These are phyloP conservation scores for Chionographis japonica DNA, from an alignment of 106 monocot species.

Conservation along the genomic window DNA sequence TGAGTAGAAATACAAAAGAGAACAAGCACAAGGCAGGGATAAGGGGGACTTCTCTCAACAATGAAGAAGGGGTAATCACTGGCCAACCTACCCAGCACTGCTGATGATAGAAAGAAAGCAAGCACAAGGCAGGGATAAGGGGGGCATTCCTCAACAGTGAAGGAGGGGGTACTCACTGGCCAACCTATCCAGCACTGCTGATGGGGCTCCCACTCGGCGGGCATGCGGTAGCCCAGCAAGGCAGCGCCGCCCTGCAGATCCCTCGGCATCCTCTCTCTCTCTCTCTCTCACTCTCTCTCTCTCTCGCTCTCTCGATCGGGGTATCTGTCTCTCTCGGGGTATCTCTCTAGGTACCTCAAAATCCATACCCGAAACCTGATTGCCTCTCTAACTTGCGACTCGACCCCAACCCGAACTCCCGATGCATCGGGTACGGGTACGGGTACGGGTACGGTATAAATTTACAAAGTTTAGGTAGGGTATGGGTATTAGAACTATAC, in stretches of 20 bases:
- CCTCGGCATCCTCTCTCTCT: slow-evolving; percentile 10
- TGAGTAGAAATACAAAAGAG: no score
- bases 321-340: no score
- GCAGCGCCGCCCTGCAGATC: slow-evolving; percentile 15
- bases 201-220: slow-evolving; percentile 73
- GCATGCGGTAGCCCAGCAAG: slow-evolving; percentile 51
- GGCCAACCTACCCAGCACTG: slow-evolving; percentile 84
- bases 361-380: no score
- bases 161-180: slow-evolving; percentile 34
- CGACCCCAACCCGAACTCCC: no score
- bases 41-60: not conserved
- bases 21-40: not conserved
- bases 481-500: no score
- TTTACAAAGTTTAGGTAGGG: no score
- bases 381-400: no score
- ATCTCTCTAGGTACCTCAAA: no score
- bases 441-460: no score
- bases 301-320: not conserved
- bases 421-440: no score
- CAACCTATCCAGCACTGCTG: slow-evolving; percentile 70
- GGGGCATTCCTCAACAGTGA: not conserved
- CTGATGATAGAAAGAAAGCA: not conserved
- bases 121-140: not conserved
- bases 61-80: slow-evolving; percentile 12
- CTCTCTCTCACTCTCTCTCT: not conserved